Conservation (phyloP, 495 filamentous ascomycete genomes). For the Zalerion maritima region DNA sequence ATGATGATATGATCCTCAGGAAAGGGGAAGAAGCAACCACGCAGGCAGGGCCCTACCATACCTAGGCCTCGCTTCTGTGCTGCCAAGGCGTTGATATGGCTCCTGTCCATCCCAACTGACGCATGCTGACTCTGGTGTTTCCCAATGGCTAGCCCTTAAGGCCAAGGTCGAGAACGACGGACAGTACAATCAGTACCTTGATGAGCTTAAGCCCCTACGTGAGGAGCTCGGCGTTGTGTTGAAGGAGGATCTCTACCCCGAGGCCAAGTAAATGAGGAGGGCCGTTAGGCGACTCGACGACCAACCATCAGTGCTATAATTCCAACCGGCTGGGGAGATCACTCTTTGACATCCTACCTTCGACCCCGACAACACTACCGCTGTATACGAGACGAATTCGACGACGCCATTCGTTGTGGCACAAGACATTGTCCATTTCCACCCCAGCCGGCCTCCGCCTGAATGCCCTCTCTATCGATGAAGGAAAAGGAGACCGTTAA, state of each 20-base stretch:
- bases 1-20: no score
- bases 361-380: constrained; percentile 2
- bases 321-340: background rate
- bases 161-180: constrained; percentile 97
- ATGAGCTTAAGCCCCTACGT: constrained; percentile 78
- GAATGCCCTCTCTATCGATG: no score
- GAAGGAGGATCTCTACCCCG: constrained; percentile 90
- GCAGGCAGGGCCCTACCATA: constrained; percentile 1
- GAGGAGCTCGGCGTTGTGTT: constrained; percentile 85
- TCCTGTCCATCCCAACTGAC: constrained; percentile 1
- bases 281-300: background rate
- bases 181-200: constrained; percentile 96
- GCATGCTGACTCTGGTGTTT: background rate
- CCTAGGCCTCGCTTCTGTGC: background rate
- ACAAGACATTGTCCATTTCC: background rate
- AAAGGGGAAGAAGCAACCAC: constrained; percentile 1
- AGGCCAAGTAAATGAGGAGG: constrained; percentile 37
- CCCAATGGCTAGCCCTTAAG: constrained; percentile 61
- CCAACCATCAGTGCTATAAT: no score
- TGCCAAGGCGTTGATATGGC: constrained; percentile 4
- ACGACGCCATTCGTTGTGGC: background rate
- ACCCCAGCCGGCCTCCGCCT: no score
- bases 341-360: no score
- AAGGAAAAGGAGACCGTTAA: no score
- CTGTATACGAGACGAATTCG: background rate